Conservation (phyloP, 257 asterid genomes). For the Jaltomata sinuosa region DNA sequence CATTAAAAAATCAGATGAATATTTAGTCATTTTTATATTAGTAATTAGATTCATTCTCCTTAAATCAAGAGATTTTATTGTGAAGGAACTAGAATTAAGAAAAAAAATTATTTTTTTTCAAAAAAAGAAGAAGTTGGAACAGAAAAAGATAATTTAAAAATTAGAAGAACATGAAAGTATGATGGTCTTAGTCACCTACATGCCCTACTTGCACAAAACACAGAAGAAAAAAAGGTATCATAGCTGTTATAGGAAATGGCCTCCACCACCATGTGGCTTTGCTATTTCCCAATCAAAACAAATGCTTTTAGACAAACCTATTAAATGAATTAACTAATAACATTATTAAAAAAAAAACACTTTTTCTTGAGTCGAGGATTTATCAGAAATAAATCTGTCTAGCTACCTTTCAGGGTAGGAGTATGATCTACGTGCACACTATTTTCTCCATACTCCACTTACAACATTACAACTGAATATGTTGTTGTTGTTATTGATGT, state of each 20-base stretch:
- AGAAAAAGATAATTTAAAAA: background rate
- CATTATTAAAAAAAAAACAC: background rate
- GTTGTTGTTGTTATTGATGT: background rate
- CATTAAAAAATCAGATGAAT: background rate
- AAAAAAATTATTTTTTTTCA: too few relatives aligned
- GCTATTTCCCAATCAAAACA: constrained; percentile 4
- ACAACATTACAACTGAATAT: background rate
- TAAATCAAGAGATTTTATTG: background rate
- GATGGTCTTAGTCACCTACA: constrained; percentile 10
- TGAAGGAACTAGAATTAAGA: background rate
- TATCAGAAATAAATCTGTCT: accelerated
- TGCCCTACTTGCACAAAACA: constrained; percentile 14
- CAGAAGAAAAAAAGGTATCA: constrained; percentile 1
- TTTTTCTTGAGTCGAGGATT: accelerated
- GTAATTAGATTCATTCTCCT: background rate
- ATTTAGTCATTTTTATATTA: background rate
- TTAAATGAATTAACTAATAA: background rate
- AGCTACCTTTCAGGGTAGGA: accelerated
- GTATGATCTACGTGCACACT: accelerated
- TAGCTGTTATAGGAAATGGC: constrained; percentile 7
- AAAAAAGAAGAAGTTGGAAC: too few relatives aligned
- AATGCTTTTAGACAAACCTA: constrained; percentile 1
- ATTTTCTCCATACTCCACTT: background rate
- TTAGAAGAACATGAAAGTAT: constrained; percentile 12
- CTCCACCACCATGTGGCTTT: constrained; percentile 15